Evolutionary conservation across 225 moss, liverwort and hornwort genomes (phyloP).

Genomic region (Takakia lepidozioides): DNA sequence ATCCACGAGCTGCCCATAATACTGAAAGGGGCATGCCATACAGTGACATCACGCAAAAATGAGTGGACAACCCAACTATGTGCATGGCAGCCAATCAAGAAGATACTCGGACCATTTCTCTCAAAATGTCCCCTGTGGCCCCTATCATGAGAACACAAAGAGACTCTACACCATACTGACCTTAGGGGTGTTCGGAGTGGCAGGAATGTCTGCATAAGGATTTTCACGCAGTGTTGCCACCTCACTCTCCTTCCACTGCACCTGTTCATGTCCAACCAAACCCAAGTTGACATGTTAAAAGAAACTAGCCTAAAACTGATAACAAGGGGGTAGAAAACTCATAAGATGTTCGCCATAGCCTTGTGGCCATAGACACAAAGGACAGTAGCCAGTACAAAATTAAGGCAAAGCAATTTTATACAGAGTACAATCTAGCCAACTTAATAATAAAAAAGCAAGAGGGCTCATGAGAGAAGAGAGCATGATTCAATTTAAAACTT

Average conservation of each 20-base stretch:
- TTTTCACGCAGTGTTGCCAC: constrained; percentile 73
- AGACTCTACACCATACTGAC: constrained; percentile 12
- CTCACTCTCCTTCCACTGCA: constrained; percentile 71
- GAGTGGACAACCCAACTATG: not conserved
- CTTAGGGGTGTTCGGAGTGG: constrained; percentile 95
- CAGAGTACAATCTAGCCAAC: too few species aligned
- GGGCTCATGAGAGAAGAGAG: too few species aligned
- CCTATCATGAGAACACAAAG: not conserved
- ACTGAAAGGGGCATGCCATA: not conserved
- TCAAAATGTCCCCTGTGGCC: not conserved
- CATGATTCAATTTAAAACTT: too few species aligned
- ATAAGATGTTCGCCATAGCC: too few species aligned
- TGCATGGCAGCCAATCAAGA: too few species aligned
- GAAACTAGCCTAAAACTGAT: not conserved
- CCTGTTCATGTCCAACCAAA: constrained; percentile 29
- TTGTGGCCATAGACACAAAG: too few species aligned
- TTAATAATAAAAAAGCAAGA: too few species aligned
- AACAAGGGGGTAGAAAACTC: not conserved
- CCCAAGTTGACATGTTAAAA: not conserved
- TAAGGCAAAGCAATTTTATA: too few species aligned
- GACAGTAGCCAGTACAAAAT: too few species aligned
- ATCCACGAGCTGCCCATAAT: not conserved
- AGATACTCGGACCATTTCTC: too few species aligned
- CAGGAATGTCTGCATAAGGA: constrained; percentile 85
- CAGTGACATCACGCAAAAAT: not conserved